Conservation (phyloP, 345 rosid genomes). For the Xanthoceras sorbifolium region DNA sequence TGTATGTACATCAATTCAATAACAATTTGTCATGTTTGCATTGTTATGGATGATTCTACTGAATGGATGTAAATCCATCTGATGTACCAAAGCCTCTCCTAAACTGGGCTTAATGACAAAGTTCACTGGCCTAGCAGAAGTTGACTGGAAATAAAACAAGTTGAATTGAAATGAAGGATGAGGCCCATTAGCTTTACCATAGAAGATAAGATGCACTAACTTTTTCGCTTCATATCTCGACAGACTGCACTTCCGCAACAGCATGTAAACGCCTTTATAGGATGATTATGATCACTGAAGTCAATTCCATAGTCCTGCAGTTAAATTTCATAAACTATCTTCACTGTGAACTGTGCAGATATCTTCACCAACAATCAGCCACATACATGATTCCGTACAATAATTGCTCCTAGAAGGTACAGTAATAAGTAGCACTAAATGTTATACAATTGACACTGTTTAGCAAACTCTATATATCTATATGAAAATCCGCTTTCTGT, state of each 20-base stretch:
- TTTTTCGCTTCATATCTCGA: slow-evolving; percentile 43
- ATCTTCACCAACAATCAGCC: neutral
- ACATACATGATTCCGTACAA: neutral
- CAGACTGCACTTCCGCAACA: slow-evolving; percentile 68
- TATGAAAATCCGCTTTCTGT: too few relatives aligned
- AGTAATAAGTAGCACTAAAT: neutral
- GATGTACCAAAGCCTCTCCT: neutral
- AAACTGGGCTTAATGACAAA: neutral
- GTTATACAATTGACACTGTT: neutral
- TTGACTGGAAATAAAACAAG: neutral
- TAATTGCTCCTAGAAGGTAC: neutral
- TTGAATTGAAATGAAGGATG: neutral
- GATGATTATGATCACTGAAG: slow-evolving; percentile 65
- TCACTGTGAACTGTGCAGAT: slow-evolving; percentile 21
- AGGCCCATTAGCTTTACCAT: slow-evolving; percentile 1
- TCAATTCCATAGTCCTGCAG: slow-evolving; percentile 85
- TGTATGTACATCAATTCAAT: neutral
- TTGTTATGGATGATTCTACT: neutral
- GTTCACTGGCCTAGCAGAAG: neutral
- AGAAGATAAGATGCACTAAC: neutral
- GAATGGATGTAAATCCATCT: neutral
- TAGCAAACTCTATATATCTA: neutral
- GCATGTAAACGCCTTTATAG: slow-evolving; percentile 74
- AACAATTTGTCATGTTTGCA: neutral
- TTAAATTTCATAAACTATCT: slow-evolving; percentile 12